These are phyloP conservation scores for Hanseniaspora mollemarum DNA, from an alignment of 805 yeast species.

Conservation along the genomic window DNA sequence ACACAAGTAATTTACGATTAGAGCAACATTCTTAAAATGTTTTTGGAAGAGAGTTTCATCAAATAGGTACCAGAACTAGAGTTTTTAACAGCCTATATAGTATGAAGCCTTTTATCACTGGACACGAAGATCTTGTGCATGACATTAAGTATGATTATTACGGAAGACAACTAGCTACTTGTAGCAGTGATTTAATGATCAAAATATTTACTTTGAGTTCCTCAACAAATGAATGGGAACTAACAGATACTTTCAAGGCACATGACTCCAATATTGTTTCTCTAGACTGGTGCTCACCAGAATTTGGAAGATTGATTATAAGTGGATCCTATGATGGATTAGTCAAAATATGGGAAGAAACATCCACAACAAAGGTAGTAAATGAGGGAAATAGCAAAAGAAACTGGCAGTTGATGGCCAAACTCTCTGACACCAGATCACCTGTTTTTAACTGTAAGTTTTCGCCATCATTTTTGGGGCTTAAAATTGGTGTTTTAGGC, in stretches of 20 bases:
- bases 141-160: conserved; percentile 87
- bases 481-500: conserved; percentile 76
- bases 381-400: conserved; percentile 56
- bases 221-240: conserved; percentile 60
- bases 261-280: conserved; percentile 81
- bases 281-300: conserved; percentile 89
- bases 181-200: conserved; percentile 87
- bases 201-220: conserved; percentile 73
- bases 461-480: conserved; percentile 74
- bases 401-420: conserved; percentile 58
- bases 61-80: too few species aligned
- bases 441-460: conserved; percentile 83
- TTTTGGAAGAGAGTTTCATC: too few species aligned
- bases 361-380: conserved; percentile 36
- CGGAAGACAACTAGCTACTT: conserved; percentile 85
- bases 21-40: too few species aligned
- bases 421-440: conserved; percentile 76
- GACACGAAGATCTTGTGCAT: conserved; percentile 86
- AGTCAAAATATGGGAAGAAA: conserved; percentile 83
- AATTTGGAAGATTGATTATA: conserved; percentile 76
- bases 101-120: conserved; percentile 69
- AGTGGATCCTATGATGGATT: conserved; percentile 85
- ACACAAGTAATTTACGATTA: too few species aligned
- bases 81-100: too few species aligned
- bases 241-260: conserved; percentile 87